A percentile compares a stretch with the other conserved stretches of the same genome.
Evolutionary conservation across 2,329 filamentous ascomycete species (phyloP).

Genomic region (Nemania sp.): DNA sequence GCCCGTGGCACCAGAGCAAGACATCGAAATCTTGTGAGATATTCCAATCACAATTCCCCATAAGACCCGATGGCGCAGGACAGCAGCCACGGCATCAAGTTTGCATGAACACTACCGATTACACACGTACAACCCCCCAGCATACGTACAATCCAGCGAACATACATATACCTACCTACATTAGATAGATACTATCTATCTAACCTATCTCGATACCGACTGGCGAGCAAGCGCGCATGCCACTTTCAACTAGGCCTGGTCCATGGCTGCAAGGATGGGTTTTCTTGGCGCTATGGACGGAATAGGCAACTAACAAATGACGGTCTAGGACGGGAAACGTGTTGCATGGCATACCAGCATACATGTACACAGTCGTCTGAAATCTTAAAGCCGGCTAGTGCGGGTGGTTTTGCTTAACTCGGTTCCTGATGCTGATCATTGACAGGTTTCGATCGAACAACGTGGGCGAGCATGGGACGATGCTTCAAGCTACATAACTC

Average conservation of each 20-base stretch:
- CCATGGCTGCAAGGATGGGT: neutral
- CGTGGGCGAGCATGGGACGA: slow-evolving; percentile 23
- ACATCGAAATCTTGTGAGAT: neutral
- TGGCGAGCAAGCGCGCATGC: neutral
- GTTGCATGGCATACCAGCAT: neutral
- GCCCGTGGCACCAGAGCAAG: neutral
- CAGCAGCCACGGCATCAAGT: slow-evolving; percentile 8
- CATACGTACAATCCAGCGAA: neutral
- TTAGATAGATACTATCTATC: too few relatives aligned
- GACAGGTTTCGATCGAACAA: slow-evolving; percentile 14
- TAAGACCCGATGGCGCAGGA: slow-evolving; percentile 12
- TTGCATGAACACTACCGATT: slow-evolving; percentile 6
- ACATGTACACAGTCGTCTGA: neutral
- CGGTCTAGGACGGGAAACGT: slow-evolving; percentile 6
- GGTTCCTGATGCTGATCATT: slow-evolving; percentile 19
- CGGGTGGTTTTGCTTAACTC: neutral
- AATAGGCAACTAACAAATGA: slow-evolving; percentile 17
- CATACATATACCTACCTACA: neutral
- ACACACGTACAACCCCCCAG: neutral
- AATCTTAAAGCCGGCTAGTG: neutral
- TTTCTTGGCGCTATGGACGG: neutral
- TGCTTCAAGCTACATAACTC: slow-evolving; percentile 4
- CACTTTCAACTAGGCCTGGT: neutral
- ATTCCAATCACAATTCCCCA: neutral
- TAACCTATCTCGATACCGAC: neutral